phyloP scores from a whole-genome alignment of 768 basidiomycete genomes.

The Exsudoporus frostii region DNA sequence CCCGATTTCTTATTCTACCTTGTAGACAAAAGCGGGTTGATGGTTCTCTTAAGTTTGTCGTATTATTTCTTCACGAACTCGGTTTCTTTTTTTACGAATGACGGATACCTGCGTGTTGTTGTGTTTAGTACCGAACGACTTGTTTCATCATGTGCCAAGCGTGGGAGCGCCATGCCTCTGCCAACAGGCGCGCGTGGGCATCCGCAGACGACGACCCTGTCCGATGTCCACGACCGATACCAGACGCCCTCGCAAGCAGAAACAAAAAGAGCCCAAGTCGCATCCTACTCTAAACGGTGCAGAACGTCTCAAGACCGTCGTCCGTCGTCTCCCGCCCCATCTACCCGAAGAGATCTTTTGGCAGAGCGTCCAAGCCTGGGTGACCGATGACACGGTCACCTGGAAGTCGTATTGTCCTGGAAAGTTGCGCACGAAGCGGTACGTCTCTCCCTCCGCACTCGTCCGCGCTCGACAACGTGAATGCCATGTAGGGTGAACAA shows the following conservation, averaged over 20 bases:
- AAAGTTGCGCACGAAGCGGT: constrained; percentile 66
- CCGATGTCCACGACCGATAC: constrained; percentile 18
- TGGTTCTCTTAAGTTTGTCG: constrained; percentile 13
- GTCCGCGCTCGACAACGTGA: no score
- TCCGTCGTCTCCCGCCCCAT: constrained; percentile 86
- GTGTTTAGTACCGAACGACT: neutral
- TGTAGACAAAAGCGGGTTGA: constrained; percentile 6
- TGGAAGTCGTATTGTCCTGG: constrained; percentile 71
- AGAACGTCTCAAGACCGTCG: constrained; percentile 81
- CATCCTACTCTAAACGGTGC: constrained; percentile 30
- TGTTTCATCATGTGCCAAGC: neutral
- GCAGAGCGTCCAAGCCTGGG: constrained; percentile 86
- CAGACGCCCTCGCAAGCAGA: constrained; percentile 24
- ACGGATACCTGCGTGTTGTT: neutral
- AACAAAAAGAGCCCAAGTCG: constrained; percentile 32
- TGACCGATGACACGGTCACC: constrained; percentile 62
- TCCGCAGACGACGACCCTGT: neutral
- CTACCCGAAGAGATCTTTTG: constrained; percentile 93
- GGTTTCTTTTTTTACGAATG: neutral
- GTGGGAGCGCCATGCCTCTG: constrained; percentile 1
- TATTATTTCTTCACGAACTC: constrained; percentile 17
- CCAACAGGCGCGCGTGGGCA: neutral
- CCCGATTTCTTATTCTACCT: neutral
- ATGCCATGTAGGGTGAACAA: constrained; percentile 83
- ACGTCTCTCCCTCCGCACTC: no score